phyloP scores from a whole-genome alignment of 345 rosid species.

The Citrus sinensis region DNA sequence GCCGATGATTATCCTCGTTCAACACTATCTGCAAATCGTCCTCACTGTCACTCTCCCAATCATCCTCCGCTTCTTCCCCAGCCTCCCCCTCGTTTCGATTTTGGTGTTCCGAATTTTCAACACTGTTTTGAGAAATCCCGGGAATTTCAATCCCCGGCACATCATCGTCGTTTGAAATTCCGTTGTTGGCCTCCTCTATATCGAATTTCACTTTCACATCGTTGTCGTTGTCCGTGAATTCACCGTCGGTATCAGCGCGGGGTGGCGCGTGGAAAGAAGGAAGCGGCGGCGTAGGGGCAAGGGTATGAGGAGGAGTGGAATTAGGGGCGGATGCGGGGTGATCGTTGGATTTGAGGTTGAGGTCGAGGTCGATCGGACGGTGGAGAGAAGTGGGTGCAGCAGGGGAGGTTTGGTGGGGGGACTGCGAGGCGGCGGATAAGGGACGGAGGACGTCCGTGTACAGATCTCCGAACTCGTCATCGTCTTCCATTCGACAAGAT shows the following conservation, averaged over 20 bases:
- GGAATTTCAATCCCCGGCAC: slow-evolving; percentile 43
- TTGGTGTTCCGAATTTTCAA: background rate
- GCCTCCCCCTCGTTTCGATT: background rate
- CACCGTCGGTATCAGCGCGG: slow-evolving; percentile 20
- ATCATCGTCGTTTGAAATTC: slow-evolving; percentile 16
- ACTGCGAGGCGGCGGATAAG: slow-evolving; percentile 33
- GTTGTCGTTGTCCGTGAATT: slow-evolving; percentile 28
- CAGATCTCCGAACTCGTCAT: slow-evolving; percentile 99
- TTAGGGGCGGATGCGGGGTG: slow-evolving; percentile 9
- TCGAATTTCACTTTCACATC: slow-evolving; percentile 49
- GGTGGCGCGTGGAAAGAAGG: background rate
- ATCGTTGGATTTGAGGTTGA: slow-evolving; percentile 39
- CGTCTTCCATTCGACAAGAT: slow-evolving; percentile 67
- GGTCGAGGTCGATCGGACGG: slow-evolving; percentile 74
- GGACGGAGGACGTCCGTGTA: slow-evolving; percentile 80
- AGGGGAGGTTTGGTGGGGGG: slow-evolving; percentile 22
- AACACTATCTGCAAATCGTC: slow-evolving; percentile 93
- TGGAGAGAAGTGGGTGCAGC: slow-evolving; percentile 24
- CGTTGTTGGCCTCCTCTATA: slow-evolving; percentile 64
- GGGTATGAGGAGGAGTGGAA: slow-evolving; percentile 5
- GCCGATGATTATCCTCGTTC: slow-evolving; percentile 59
- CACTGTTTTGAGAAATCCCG: slow-evolving; percentile 33
- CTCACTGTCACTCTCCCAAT: slow-evolving; percentile 96
- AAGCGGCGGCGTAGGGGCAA: slow-evolving; percentile 4
- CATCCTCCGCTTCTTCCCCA: slow-evolving; percentile 42